These are phyloP conservation scores for Paxillus ammoniavirescens DNA, from an alignment of 768 basidiomycete species.

Conservation along the genomic window DNA sequence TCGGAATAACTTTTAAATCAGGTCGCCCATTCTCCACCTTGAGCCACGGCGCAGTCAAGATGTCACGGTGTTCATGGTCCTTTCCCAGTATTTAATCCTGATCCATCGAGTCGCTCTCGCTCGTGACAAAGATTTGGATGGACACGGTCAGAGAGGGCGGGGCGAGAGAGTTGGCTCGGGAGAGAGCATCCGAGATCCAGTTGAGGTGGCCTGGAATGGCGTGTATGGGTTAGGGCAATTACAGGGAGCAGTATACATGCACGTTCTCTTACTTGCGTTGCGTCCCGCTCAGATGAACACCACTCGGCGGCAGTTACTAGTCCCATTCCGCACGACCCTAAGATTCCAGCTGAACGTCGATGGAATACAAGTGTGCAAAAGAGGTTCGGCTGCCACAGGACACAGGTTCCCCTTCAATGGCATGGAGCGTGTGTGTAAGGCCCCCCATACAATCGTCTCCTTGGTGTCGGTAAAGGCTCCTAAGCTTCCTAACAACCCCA, in stretches of 20 bases:
- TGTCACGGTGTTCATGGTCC: slow-evolving; percentile 1
- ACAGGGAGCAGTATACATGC: background rate
- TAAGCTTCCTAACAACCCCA: too few species aligned
- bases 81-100: slow-evolving; percentile 16
- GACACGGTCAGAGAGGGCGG: slow-evolving; percentile 33
- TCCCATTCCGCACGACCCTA: slow-evolving; percentile 22
- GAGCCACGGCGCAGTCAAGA: slow-evolving; percentile 19
- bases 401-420: too few species aligned
- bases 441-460: too few species aligned
- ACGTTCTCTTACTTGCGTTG: slow-evolving; percentile 37
- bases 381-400: too few species aligned
- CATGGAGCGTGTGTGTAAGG: too few species aligned
- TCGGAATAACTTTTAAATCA: slow-evolving; percentile 36
- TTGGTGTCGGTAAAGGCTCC: too few species aligned
- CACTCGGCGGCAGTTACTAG: slow-evolving; percentile 32
- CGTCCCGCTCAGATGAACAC: slow-evolving; percentile 54
- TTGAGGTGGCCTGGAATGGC: slow-evolving; percentile 32
- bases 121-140: slow-evolving; percentile 43
- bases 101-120: slow-evolving; percentile 13
- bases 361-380: too few species aligned
- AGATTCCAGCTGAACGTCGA: background rate
- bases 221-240: background rate
- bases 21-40: slow-evolving; percentile 40
- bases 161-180: slow-evolving; percentile 28
- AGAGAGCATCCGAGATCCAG: slow-evolving; percentile 45